phyloP scores from a whole-genome alignment of 208 protist genomes.

The Wallacemonas sp. region DNA sequence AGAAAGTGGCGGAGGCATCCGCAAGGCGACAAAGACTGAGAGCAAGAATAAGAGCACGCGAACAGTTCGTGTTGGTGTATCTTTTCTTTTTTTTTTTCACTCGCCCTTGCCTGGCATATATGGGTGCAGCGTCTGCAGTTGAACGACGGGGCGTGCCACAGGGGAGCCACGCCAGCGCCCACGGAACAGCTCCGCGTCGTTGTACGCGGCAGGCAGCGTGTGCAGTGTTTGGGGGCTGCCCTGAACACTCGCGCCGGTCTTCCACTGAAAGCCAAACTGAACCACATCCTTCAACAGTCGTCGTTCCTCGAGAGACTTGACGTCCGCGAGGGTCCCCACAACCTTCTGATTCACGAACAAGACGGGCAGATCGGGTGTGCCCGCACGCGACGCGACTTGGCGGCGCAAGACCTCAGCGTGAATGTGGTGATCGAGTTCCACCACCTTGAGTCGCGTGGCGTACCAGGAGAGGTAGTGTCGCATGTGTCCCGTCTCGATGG shows the following conservation, averaged over 20 bases:
- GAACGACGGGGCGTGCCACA: slow-evolving; percentile 65
- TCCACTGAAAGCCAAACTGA: slow-evolving; percentile 92
- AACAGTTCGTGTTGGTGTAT: neutral
- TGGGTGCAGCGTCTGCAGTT: slow-evolving; percentile 73
- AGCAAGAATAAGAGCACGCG: too few species aligned
- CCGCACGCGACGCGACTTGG: slow-evolving; percentile 39
- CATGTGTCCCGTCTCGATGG: slow-evolving; percentile 83
- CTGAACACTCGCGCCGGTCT: slow-evolving; percentile 35
- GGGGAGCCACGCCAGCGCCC: slow-evolving; percentile 78
- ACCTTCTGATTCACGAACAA: slow-evolving; percentile 86
- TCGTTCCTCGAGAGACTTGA: slow-evolving; percentile 62
- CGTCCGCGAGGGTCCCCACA: slow-evolving; percentile 72
- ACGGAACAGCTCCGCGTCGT: slow-evolving; percentile 80
- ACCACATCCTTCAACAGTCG: slow-evolving; percentile 83
- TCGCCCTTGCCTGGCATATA: slow-evolving; percentile 31
- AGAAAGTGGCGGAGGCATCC: too few species aligned
- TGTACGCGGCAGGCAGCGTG: slow-evolving; percentile 66
- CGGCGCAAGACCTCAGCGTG: slow-evolving; percentile 55
- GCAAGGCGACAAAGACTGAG: too few species aligned
- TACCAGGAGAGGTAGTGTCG: slow-evolving; percentile 90
- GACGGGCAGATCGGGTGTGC: slow-evolving; percentile 63
- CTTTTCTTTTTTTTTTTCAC: neutral
- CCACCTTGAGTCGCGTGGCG: slow-evolving; percentile 80
- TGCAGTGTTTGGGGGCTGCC: slow-evolving; percentile 48
- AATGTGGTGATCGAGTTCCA: slow-evolving; percentile 87